Evolutionary conservation across 495 filamentous ascomycete species (phyloP), one percentile per base, ranked within the genome.

Genomic region (Hypoxylon perforatum): DNA sequence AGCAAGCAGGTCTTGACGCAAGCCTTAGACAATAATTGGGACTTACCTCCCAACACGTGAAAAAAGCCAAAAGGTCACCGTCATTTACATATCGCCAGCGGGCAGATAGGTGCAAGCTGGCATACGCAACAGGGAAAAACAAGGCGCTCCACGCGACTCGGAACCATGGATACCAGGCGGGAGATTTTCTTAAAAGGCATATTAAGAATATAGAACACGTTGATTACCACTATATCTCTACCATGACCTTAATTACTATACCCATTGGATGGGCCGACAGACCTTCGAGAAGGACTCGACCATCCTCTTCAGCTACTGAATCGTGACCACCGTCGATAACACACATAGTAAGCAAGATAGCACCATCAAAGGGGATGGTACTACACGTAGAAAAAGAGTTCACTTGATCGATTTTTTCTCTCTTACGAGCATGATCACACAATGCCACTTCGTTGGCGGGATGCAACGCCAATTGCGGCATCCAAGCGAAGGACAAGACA

Each of bases 281-380:
- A 36, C 46, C 49, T 35, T 54, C n/a, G n/a, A 41, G 45, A 30
- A 28, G 41, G 39, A 15, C 7, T n/a, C 38, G 53, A 44, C 41
- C 22, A 18, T 38, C 48, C 46, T 46, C 7, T 25, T 50, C 10
- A 35, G 25, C 30, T 17, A 51, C 25, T 49, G 22, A 33, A 45
- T 48, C 46, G 14, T 38, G 21, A 42, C 39, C 17, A 61, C 52
- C 4, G 18, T 21, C 28, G 30, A 21, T 67, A 51, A 39, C 45
- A 61, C 45, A 56, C 23, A 42, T 63, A 67, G 65, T 67, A 67
- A 67, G 58, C 58, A 67, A n/a, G 21, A 39, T 51, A 22, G 33
- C 53, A 47, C 28, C 9, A 42, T 61, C 22, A 22, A 35, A 48
- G 44, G 19, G 23, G 22, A n/a, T n/a, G n/a, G 8, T 22, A 4